phyloP scores from a whole-genome alignment of 768 basidiomycete genomes.

The Hypsizygus marmoreus region DNA sequence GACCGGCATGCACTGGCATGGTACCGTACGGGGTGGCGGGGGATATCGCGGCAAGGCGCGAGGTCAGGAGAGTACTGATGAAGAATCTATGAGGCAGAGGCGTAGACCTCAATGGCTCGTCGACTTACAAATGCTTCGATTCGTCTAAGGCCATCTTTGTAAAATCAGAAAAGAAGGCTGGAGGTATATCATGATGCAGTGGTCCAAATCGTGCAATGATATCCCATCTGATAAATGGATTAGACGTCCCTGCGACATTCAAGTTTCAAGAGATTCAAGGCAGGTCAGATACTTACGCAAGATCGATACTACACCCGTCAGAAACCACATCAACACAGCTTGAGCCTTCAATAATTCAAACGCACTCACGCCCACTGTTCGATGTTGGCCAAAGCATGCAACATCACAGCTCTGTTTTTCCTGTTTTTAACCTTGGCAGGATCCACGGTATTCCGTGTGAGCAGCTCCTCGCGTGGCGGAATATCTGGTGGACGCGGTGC shows the following conservation, averaged over 20 bases:
- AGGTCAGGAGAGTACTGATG: constrained; percentile 55
- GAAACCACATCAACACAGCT: neutral
- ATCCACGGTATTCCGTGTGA: constrained; percentile 53
- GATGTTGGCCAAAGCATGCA: constrained; percentile 83
- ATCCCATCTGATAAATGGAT: constrained; percentile 59
- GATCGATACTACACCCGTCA: constrained; percentile 54
- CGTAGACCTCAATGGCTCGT: neutral
- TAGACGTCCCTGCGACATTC: neutral
- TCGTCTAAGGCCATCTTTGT: constrained; percentile 86
- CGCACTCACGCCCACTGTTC: constrained; percentile 90
- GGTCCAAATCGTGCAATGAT: constrained; percentile 79
- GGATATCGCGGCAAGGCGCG: constrained; percentile 60
- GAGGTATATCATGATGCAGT: constrained; percentile 58
- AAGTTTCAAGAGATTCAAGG: neutral
- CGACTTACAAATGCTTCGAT: constrained; percentile 70
- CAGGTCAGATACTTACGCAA: constrained; percentile 53
- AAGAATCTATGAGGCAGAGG: neutral
- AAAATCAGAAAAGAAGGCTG: constrained; percentile 80
- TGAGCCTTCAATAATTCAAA: neutral
- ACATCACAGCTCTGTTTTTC: constrained; percentile 70
- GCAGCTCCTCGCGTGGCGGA: constrained; percentile 61
- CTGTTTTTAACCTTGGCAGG: constrained; percentile 60
- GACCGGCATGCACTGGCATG: constrained; percentile 71
- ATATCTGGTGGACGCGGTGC: constrained; percentile 60
- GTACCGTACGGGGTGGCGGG: constrained; percentile 73